Evolutionary conservation across 2,329 filamentous ascomycete species (phyloP).

Genomic region (Talaromyces sp.): DNA sequence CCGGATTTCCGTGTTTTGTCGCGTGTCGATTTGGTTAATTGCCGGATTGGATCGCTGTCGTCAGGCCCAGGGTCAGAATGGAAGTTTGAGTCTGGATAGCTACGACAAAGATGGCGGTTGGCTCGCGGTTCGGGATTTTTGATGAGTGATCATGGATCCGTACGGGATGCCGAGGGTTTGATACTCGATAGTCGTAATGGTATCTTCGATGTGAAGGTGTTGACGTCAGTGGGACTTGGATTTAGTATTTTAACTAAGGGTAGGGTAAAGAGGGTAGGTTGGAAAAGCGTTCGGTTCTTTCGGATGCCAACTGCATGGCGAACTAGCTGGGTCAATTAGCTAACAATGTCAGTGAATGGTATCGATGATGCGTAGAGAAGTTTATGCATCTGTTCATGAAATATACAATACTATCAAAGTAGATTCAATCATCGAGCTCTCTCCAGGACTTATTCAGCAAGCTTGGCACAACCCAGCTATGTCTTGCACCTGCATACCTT

Average conservation of each 20-base stretch:
- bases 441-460: neutral
- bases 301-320: neutral
- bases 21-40: neutral
- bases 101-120: neutral
- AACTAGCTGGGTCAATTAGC: neutral
- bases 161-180: slow-evolving; percentile 1
- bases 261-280: neutral
- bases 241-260: neutral
- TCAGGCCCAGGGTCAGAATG: no score
- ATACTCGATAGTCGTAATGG: neutral
- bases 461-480: neutral
- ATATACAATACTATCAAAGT: neutral
- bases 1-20: slow-evolving; percentile 1
- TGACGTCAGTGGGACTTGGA: neutral
- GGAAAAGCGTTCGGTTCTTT: neutral
- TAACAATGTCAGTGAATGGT: neutral
- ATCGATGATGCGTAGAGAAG: neutral
- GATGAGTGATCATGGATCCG: neutral
- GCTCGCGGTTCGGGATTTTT: neutral
- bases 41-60: neutral
- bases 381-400: neutral
- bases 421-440: neutral
- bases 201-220: neutral
- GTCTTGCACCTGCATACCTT: neutral
- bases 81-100: no score